phyloP scores from a whole-genome alignment of 2,329 filamentous ascomycete genomes.

The Cladobotryum mycophilum region DNA sequence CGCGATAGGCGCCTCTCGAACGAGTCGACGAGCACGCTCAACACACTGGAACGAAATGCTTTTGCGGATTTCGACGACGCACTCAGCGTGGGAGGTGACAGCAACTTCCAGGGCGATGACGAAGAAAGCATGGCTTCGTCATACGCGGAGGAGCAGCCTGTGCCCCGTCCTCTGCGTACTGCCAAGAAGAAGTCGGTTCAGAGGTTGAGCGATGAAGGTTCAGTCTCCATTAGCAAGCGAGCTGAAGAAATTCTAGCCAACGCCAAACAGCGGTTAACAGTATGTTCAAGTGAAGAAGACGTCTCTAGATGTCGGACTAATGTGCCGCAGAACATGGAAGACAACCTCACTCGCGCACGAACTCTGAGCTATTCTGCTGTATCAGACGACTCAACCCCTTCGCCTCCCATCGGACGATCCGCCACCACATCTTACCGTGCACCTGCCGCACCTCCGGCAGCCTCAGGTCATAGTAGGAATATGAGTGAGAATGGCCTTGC shows the following conservation, averaged over 20 bases:
- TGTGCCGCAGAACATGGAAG: constrained; percentile 73
- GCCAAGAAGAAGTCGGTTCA: constrained; percentile 13
- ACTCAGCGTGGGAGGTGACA: constrained; percentile 55
- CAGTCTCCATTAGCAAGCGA: constrained; percentile 71
- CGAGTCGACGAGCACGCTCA: constrained; percentile 57
- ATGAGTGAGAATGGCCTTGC: constrained; percentile 26
- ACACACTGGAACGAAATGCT: constrained; percentile 40
- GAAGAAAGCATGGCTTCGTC: constrained; percentile 59
- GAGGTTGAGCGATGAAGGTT: constrained; percentile 47
- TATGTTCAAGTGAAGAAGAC: constrained; percentile 38
- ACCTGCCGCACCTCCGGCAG: constrained; percentile 12
- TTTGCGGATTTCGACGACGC: constrained; percentile 58
- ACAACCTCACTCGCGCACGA: constrained; percentile 74
- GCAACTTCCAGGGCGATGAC: constrained; percentile 60
- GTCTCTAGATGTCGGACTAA: not conserved
- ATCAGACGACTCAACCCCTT: constrained; percentile 48
- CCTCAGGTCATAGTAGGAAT: constrained; percentile 23
- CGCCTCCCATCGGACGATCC: constrained; percentile 37
- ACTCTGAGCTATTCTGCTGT: constrained; percentile 45
- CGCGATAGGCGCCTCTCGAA: constrained; percentile 49
- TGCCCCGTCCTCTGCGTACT: constrained; percentile 15
- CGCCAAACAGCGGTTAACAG: constrained; percentile 81
- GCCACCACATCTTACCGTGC: constrained; percentile 19
- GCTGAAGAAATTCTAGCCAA: constrained; percentile 90
- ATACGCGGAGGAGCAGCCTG: constrained; percentile 41